Evolutionary conservation across 2,329 filamentous ascomycete genomes (phyloP).

Genomic region (Aspergillus sp.): DNA sequence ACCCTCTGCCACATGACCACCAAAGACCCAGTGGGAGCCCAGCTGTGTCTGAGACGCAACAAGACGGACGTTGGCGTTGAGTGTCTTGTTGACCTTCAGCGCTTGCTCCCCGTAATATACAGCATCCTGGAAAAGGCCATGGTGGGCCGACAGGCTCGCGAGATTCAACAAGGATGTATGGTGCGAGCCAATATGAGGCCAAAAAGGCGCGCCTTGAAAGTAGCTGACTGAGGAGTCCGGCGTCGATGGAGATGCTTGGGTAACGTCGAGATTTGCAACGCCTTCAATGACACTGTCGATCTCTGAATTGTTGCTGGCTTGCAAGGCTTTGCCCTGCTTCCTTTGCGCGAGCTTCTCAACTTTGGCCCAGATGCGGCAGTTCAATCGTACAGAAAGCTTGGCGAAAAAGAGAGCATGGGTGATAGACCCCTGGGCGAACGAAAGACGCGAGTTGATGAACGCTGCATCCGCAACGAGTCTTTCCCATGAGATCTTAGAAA

Average conservation of each 20-base stretch:
- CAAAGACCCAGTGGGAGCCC: conserved; percentile 42
- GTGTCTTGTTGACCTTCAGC: conserved; percentile 63
- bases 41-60: conserved; percentile 41
- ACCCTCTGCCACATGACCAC: conserved; percentile 44
- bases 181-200: conserved; percentile 67
- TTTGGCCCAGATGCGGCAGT: conserved; percentile 45
- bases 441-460: conserved; percentile 57
- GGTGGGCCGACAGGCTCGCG: conserved; percentile 68
- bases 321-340: conserved; percentile 23
- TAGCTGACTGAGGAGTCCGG: conserved; percentile 38
- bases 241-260: conserved; percentile 19
- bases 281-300: conserved; percentile 32
- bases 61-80: conserved; percentile 51
- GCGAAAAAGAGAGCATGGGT: conserved; percentile 42
- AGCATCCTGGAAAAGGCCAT: conserved; percentile 82
- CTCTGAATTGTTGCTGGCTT: conserved; percentile 17
- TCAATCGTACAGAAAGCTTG: conserved; percentile 42
- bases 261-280: conserved; percentile 33
- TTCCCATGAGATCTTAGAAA: conserved; percentile 41
- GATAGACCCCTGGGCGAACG: conserved; percentile 47
- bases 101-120: conserved; percentile 82
- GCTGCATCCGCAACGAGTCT: conserved; percentile 51
- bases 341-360: conserved; percentile 38
- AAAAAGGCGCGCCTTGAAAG: conserved; percentile 60
- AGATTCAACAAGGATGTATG: conserved; percentile 65